These are phyloP conservation scores for Mortierella hygrophila DNA, from an alignment of 192 early-diverging fungal genomes.

Conservation along the genomic window DNA sequence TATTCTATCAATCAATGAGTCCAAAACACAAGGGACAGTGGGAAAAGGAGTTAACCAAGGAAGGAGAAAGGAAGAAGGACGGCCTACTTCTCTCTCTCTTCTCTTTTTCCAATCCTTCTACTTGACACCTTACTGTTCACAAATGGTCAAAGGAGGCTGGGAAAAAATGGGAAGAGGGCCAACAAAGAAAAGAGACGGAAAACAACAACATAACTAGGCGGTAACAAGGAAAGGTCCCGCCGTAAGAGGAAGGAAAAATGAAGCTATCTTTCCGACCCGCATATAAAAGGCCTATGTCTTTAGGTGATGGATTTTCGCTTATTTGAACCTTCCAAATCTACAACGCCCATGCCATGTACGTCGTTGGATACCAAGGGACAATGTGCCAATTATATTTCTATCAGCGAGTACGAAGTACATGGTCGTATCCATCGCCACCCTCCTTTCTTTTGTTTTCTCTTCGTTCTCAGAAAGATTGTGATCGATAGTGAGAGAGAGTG, in stretches of 20 bases:
- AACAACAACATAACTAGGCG: not conserved
- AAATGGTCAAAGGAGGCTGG: not conserved
- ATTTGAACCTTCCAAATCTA: too few relatives aligned
- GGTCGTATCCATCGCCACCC: too few relatives aligned
- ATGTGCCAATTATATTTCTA: too few relatives aligned
- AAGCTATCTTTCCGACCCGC: too few relatives aligned
- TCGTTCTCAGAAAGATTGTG: not conserved
- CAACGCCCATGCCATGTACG: too few relatives aligned
- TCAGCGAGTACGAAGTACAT: too few relatives aligned
- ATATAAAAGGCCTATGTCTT: too few relatives aligned
- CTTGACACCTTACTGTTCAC: not conserved
- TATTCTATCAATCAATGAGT: not conserved
- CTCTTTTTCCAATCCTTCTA: not conserved
- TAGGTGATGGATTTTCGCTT: too few relatives aligned
- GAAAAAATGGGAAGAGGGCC: not conserved
- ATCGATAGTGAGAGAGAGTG: not conserved
- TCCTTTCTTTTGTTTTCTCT: not conserved
- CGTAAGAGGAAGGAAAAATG: not conserved
- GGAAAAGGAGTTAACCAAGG: not conserved
- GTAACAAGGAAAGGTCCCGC: constrained; percentile 1
- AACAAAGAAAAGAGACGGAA: not conserved
- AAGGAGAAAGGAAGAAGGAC: not conserved
- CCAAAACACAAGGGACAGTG: not conserved
- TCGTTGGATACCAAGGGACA: too few relatives aligned
- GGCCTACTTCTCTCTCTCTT: not conserved